Percentiles rank a stretch among this genome's conserved stretches.
These are phyloP conservation scores for Penicillium pancosmium DNA, from an alignment of 495 filamentous ascomycete species.

Conservation along the genomic window DNA sequence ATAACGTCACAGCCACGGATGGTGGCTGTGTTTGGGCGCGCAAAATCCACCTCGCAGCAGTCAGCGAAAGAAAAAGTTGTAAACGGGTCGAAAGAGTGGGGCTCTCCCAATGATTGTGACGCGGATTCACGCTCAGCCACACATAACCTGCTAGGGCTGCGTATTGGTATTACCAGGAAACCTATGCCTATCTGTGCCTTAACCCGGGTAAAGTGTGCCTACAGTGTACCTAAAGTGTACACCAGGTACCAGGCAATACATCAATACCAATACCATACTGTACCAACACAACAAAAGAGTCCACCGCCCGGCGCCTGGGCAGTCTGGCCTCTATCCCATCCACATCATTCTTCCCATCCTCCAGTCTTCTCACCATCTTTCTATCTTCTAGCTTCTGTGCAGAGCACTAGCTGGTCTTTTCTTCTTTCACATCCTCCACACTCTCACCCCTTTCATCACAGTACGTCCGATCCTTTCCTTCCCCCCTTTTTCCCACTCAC, in stretches of 20 bases:
- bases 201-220: too few relatives aligned
- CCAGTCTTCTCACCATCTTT: constrained; percentile 29
- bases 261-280: constrained; percentile 1
- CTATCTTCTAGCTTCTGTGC: constrained; percentile 23
- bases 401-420: constrained; percentile 24
- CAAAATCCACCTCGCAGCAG: neutral
- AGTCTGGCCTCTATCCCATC: constrained; percentile 37
- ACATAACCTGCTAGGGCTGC: constrained; percentile 27
- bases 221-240: too few relatives aligned
- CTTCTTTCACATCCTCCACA: constrained; percentile 10
- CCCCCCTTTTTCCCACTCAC: constrained; percentile 37
- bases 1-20: constrained; percentile 23
- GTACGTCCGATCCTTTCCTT: constrained; percentile 34
- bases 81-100: constrained; percentile 12
- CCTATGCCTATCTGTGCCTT: too few relatives aligned
- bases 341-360: constrained; percentile 27
- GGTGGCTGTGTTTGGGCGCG: constrained; percentile 21
- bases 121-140: constrained; percentile 29
- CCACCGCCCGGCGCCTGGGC: constrained; percentile 28
- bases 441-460: constrained; percentile 23
- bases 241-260: neutral
- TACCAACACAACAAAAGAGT: constrained; percentile 23
- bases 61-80: too few relatives aligned
- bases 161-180: constrained; percentile 18
- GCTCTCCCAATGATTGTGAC: constrained; percentile 20